Evolutionary conservation across 495 filamentous ascomycete species (phyloP), one percentile per base, ranked within the genome.

Genomic region (Oleoguttula mirabilis): DNA sequence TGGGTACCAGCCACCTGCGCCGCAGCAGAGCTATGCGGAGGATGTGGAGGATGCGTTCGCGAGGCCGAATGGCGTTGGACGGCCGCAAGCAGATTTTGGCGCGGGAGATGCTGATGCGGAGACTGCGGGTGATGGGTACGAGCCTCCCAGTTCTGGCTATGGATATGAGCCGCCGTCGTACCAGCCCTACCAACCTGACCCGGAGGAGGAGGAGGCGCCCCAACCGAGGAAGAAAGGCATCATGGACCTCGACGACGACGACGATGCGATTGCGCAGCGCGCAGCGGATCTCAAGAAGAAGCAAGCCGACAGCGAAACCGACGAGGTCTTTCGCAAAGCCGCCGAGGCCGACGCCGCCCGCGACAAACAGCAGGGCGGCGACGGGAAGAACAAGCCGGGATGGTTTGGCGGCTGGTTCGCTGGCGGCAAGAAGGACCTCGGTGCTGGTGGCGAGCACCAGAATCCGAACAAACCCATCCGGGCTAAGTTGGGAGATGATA

Each of bases 401-500:
- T 42, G 45, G 43, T 19, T 32, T 11, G 41, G 38, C n/a, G 78
- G 83, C 34, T 95, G 88, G 85, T 80, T 93, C 34, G 71, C 73
- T 35, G 76, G 47, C 25, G 22, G 83, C 43, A 87, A 90, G 41
- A 85, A 81, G 56, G 57, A 61, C 22, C 59, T 53, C 22, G 59
- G 68, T 15, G 25, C 25, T 4, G n/a, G n/a, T n/a, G n/a, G n/a
- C n/a, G n/a, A n/a, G n/a, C n/a, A n/a, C n/a, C n/a, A n/a, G n/a
- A n/a, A n/a, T n/a, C n/a, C n/a, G n/a, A 76, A 77, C 47, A 74
- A 76, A 31, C 87, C 90, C 32, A 88, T 95, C 63, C 77, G 73
- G 54, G 92, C 92, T 36, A 96, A 99, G 56, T 77, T 99, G 21
- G 92, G 92, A 45, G 92, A 99, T 60, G 80, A 88, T 52, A 90